Evolutionary conservation across 208 protist species (phyloP), one percentile per base, ranked within the genome.

Genomic region (Wallacemonas sp.): DNA sequence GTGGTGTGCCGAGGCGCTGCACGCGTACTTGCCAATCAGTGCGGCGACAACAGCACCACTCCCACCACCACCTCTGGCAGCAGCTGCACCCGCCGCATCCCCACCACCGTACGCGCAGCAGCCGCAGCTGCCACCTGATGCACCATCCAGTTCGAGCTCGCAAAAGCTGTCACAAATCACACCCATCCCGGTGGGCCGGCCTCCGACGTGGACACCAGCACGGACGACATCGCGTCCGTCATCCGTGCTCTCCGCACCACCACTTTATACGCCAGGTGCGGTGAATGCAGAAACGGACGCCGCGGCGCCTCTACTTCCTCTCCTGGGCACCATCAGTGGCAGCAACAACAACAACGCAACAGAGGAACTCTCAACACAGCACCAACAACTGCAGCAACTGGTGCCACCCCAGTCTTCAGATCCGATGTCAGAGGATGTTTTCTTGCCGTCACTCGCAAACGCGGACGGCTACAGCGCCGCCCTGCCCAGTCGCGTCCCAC

Each of bases 1-100:
- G 61, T 66, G 61, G 41, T 41, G 30, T 26, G 61, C 41, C n/a
- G 27, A 43, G 9, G 16, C 9, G 2, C 30, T 66, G 61, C 61
- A 66, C 39, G 39, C 27, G 16, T 56, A 56, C 44, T 30, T 8
- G 3, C 61, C 61, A 2, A 21, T 56, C 44, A 23, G 44, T 6
- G 0, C 1, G 19, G 44, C 44, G 36, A 14, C 36, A 41, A n/a
- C n/a, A 14, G 36, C 9, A 41, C 36, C 36, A 41, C 36, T 14
- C 6, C 14, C 36, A 41, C 36, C 36, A 14, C 14, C 36, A 41
- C 36, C 9, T 14, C n/a, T n/a, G n/a, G n/a, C n/a, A n/a, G n/a
- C n/a, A n/a, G n/a, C n/a, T n/a, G n/a, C n/a, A n/a, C n/a, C n/a
- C n/a, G n/a, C n/a, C n/a, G n/a, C 34, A 38, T 38, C 34, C 34